Percentiles rank a stretch among this genome's conserved stretches.
These are phyloP conservation scores for Passiflora organensis DNA, from an alignment of 345 rosid species.

Conservation along the genomic window DNA sequence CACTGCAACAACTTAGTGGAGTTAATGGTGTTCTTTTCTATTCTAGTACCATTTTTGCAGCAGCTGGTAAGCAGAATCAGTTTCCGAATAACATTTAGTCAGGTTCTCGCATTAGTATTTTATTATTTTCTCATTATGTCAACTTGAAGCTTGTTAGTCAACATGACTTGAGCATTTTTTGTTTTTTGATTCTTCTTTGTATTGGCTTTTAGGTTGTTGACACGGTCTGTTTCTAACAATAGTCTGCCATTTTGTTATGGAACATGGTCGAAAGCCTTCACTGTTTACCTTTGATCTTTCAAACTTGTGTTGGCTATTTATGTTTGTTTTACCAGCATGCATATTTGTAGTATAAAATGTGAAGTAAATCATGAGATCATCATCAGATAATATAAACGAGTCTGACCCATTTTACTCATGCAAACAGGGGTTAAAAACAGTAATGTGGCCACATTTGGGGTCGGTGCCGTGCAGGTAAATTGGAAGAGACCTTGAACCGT, in stretches of 20 bases:
- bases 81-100: too few species aligned
- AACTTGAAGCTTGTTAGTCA: not conserved
- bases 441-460: slow-evolving; percentile 71
- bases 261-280: too few species aligned
- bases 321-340: not conserved
- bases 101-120: too few species aligned
- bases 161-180: not conserved
- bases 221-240: too few species aligned
- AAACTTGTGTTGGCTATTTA: not conserved
- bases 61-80: slow-evolving; percentile 70
- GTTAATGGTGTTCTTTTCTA: slow-evolving; percentile 84
- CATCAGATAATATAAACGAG: too few species aligned
- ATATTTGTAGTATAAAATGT: not conserved
- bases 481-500: slow-evolving; percentile 5
- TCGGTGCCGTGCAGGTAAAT: slow-evolving; percentile 87
- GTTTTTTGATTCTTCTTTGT: too few species aligned
- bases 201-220: too few species aligned
- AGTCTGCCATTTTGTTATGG: too few species aligned
- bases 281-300: too few species aligned
- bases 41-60: slow-evolving; percentile 72
- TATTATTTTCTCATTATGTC: not conserved
- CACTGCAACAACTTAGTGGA: slow-evolving; percentile 87
- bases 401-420: slow-evolving; percentile 11
- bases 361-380: too few species aligned
- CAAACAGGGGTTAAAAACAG: slow-evolving; percentile 71